These are phyloP conservation scores for Magnolia officinalis DNA, from an alignment of 164 flowering plant genomes.

Conservation along the genomic window DNA sequence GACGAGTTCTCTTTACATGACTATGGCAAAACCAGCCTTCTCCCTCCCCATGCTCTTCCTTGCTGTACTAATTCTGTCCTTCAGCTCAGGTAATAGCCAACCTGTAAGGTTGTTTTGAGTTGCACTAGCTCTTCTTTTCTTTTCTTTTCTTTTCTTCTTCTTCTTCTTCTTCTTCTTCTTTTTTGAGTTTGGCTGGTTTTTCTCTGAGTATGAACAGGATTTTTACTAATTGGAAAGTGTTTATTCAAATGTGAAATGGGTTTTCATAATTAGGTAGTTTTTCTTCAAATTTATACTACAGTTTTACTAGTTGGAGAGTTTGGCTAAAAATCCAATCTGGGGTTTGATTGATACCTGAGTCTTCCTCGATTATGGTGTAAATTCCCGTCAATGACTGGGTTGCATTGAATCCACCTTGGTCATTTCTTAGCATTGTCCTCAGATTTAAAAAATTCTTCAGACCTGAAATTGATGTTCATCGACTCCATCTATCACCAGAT, in stretches of 20 bases:
- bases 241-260: slow-evolving; percentile 2
- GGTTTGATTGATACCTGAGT: no score
- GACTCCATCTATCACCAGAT: not conserved
- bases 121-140: not conserved
- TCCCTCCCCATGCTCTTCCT: slow-evolving; percentile 12
- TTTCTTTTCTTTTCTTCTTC: not conserved
- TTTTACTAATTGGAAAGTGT: not conserved
- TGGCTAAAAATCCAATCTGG: no score
- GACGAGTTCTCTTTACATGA: not conserved
- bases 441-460: no score
- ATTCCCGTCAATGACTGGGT: no score
- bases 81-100: slow-evolving; percentile 31
- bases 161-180: not conserved
- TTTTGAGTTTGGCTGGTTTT: not conserved
- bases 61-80: slow-evolving; percentile 14
- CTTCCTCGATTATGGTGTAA: no score
- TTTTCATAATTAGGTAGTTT: not conserved
- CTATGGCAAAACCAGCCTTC: slow-evolving; percentile 25
- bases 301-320: no score
- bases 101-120: not conserved
- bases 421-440: no score
- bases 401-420: no score
- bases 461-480: no score
- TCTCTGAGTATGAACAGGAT: not conserved
- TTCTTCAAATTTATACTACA: no score